Evolutionary conservation across 192 early-diverging fungal species (phyloP), one percentile per base, ranked within the genome.

Genomic region (Umbelopsis ramanniana): DNA sequence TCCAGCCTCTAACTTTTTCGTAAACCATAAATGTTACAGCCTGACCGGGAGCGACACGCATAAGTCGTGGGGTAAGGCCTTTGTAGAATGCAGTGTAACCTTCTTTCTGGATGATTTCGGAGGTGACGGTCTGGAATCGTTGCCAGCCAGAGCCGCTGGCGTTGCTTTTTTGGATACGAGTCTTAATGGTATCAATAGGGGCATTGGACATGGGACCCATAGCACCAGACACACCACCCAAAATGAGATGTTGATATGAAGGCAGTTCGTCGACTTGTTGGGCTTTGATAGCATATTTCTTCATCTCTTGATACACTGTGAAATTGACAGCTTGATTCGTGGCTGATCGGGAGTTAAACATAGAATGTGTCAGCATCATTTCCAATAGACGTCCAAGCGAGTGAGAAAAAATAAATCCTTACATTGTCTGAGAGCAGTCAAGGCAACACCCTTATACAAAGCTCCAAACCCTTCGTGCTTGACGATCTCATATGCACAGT

Each of bases 241-340:
- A 87, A 29, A 95, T 75, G 29, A 96, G 79, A 74, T 92, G 89
- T 84, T 99, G 96, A 83, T 95, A 99, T 67, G 91, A 87, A 24
- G 96, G 96, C 63, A 99, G 86, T 63, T 86, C 86, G n/a, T 76
- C 74, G 69, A 89, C 82, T 19, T 89, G 79, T 74, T 99, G 97
- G 17, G 86, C 21, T 12, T 86, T 85, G 74, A 88, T 83, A 7
- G 93, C 89, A 29, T 86, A 81, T 21, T 87, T 89, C 83, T 97
- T 97, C 77, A 99, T 86, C 78, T 93, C 93, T 60, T 96, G 94
- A 84, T 97, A 99, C 23, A 93, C 93, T 2, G 97, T 97, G 80
- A 99, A 99, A 88, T 99, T 99, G 77, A 93, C 97, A 55, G 96
- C 97, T 80, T 99, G 97, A 88, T 99, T 99, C 69, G 94, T 97